Evolutionary conservation across 2,329 filamentous ascomycete species (phyloP), one percentile per base, ranked within the genome.

Genomic region (Penicillium psychrosexuale): DNA sequence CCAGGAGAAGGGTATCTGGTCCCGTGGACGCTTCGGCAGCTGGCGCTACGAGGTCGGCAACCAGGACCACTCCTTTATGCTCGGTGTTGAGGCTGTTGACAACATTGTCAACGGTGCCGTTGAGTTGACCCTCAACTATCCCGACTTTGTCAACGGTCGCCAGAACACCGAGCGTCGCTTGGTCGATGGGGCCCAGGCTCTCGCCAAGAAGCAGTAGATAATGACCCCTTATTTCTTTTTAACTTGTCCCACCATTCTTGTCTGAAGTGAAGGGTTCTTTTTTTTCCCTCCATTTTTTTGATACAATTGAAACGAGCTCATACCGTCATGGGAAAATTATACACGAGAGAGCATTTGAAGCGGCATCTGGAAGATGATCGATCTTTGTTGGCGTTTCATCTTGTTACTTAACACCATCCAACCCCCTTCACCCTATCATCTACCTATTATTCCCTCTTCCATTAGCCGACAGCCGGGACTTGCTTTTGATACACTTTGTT

Each of bases 11-110:
- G 93, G 87, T 72, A 99, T 99, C 78, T 90, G 87, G 81, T 96
- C 92, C 43, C 91, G 94, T 77, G 94, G 94, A 67, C 92, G 94
- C 61, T 99, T 99, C 77, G 94, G 94, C 69, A 93, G 88, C 82
- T 99, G 94, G 94, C 84, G 91, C 72, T 99, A 99, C 80, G 94
- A 99, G 78, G 90, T 89, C 63, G 91, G 91, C 71, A 96, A 96
- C 84, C 91, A 96, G 82, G 92, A 97, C 77, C 92, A 97, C 83
- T 93, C 89, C 27, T 97, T 97, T 78, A 97, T 97, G 92, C 82
- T 96, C 60, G 92, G 92, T 72, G 92, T 96, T 19, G 92, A 97
- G 79, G 92, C 92, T 46, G 91, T 86, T 37, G 92, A 97, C 78
- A 85, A 90, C 79, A 90, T 96, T 70, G 84, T 92, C 76, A 92